Evolutionary conservation across 306 rosid genomes (phyloP), one percentile per base, ranked within the genome.

Genomic region (Ormosia semicastrata): DNA sequence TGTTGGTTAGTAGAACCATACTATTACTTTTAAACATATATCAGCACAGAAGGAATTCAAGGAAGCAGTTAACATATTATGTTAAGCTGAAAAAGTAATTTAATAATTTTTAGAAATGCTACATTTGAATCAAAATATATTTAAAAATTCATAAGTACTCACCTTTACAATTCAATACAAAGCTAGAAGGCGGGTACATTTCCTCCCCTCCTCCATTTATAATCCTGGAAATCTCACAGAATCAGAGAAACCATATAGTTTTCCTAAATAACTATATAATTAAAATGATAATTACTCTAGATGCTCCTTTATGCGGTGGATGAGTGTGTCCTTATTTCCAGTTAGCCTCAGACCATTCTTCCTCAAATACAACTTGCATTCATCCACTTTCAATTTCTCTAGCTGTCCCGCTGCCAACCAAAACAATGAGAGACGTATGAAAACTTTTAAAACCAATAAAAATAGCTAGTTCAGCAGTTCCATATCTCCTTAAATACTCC

Each of bases 81-180:
- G 57, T 24, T n/a, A 65, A 71, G 57, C 6, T 32, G 63, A 41
- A 53, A 59, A 66, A 10, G 17, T 6, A 8, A 39, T 36, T 39
- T 18, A 3, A 71, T 30, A 71, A 3, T 11, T 73, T 81, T 44
- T 29, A 39, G 39, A 77, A 29, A 62, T 65, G 41, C 52, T 40
- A 33, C 13, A 58, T 62, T 66, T 39, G 40, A 72, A 59, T 50
- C 32, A 73, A 33, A 47, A 50, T n/a, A 14, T 54, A 72, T 15
- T 34, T 43, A 8, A 63, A 34, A 40, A 49, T 4, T 41, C 34
- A 12, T 14, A 9, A 47, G 63, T 29, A 43, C 62, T 43, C 18
- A 93, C 98, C 98, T 91, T 90, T 90, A 83, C 99, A 95, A 66
- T 91, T 88, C 85, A 90, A 73, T 53, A 85, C 88, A 90, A 91